Percentiles rank a stretch among this genome's conserved stretches.
Conservation (phyloP, 352 stramenopile genomes). For the Phytopythium boreale region DNA sequence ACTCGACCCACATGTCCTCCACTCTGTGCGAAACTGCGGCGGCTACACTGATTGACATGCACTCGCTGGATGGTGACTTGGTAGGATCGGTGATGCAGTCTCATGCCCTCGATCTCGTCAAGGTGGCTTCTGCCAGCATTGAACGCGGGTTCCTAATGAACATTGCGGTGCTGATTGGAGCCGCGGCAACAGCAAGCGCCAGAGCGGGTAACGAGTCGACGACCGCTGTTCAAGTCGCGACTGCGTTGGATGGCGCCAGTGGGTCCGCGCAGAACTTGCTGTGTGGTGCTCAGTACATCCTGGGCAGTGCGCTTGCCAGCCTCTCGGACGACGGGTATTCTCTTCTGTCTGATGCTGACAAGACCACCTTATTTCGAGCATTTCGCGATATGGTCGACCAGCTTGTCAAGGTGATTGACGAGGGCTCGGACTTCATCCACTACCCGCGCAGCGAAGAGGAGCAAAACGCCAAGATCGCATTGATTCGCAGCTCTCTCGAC, state of each 20-base stretch:
- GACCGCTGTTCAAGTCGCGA: not conserved
- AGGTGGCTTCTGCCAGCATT: conserved; percentile 18
- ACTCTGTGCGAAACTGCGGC: conserved; percentile 36
- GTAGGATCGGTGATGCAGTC: conserved; percentile 23
- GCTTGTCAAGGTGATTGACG: conserved; percentile 21
- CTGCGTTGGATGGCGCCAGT: not conserved
- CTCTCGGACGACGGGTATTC: conserved; percentile 1
- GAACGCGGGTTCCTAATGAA: conserved; percentile 35
- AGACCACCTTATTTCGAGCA: conserved; percentile 20
- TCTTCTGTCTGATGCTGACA: conserved; percentile 15
- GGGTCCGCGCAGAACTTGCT: conserved; percentile 8
- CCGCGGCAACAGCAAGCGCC: not conserved
- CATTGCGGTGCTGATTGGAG: conserved; percentile 30
- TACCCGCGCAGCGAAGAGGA: conserved; percentile 38
- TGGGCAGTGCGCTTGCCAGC: conserved; percentile 29
- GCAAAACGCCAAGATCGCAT: conserved; percentile 33
- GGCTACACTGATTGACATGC: conserved; percentile 31
- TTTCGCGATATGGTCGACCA: conserved; percentile 25
- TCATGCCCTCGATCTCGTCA: conserved; percentile 20
- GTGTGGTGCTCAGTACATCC: conserved; percentile 27
- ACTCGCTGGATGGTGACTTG: conserved; percentile 21
- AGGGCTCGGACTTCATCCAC: conserved; percentile 27
- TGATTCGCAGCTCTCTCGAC: conserved; percentile 43
- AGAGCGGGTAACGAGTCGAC: not conserved
- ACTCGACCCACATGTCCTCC: not conserved